Base-by-base conservation (phyloP, 1,284 basidiomycete species). In the Prillingera fragicola region DNA sequence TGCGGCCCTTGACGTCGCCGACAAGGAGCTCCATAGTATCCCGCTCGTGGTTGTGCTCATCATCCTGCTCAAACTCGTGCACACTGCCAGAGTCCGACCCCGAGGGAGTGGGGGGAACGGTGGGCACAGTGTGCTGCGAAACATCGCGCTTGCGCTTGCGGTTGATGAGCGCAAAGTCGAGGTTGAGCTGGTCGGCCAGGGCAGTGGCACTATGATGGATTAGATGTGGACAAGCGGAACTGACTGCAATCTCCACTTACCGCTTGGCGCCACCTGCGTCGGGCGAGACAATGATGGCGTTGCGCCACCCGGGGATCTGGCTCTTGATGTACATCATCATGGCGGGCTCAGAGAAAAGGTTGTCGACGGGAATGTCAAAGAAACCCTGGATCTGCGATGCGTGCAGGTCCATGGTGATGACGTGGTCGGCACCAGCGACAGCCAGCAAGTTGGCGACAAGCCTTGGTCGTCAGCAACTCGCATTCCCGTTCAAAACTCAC, bases 321-420 rank as follows among this genome's bases (percentile, higher is more conserved):
- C 80, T 75, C 73, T 92, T 94, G 75, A 98, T 94, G 71, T 88
- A 91, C 8, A 80, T 76, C 55, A 89, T 77, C 85, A 91, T 87
- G 55, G 85, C 74, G 7, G 88, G 85, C 65, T 92, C 88, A 26
- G 85, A 86, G 71, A 83, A 95, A 43, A 95, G 75, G 72, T 98
- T 98, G 76, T 98, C 94, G 45, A 96, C 92, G 14, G 94, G 95
- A 57, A 98, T 92, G 72, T 98, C 91, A 67, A 98, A 98, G 77
- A 98, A 98, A 10, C 94, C 94, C 70, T 98, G 94, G 55, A 98
- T 97, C 75, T 98, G 94, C 57, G 86, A 90, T 10, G 94, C 95
- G 69, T 98, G 94, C 31, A 98, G 77, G 69, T 98, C 94, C 83
- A 98, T 92, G 17, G 94, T 98, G 64, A 98, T 98, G 63, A 98